phyloP scores from a whole-genome alignment of 1,284 basidiomycete genomes.

The Phellinidium pouzarii region DNA sequence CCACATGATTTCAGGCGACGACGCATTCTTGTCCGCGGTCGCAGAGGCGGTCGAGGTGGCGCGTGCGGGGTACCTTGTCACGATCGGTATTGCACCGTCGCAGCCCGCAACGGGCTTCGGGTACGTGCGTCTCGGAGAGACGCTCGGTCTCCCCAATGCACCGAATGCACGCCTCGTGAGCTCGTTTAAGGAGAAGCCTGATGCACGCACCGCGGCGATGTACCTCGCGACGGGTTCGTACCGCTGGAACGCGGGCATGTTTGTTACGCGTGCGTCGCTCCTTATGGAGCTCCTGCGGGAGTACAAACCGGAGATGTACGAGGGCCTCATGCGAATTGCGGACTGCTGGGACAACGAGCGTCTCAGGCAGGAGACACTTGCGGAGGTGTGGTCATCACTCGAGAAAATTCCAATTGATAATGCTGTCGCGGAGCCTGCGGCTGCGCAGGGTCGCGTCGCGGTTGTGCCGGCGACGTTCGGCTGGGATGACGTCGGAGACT shows the following conservation, averaged over 20 bases:
- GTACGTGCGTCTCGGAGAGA: conserved; percentile 74
- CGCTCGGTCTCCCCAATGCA: conserved; percentile 54
- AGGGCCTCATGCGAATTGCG: conserved; percentile 60
- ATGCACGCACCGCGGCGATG: conserved; percentile 72
- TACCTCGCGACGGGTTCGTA: conserved; percentile 80
- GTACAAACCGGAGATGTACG: conserved; percentile 64
- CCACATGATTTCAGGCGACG: conserved; percentile 84
- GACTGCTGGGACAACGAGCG: conserved; percentile 61
- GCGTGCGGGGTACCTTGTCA: conserved; percentile 68
- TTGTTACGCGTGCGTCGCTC: conserved; percentile 69
- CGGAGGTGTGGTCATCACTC: conserved; percentile 62
- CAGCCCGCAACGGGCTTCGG: conserved; percentile 81
- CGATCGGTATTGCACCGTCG: conserved; percentile 78
- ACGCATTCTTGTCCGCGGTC: conserved; percentile 74
- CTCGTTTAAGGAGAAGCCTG: conserved; percentile 81
- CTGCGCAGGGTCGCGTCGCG: conserved; percentile 66
- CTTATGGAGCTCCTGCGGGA: conserved; percentile 62
- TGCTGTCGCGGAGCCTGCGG: conserved; percentile 77
- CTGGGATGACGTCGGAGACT: conserved; percentile 86
- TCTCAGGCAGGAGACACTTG: conserved; percentile 45
- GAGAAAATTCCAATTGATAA: conserved; percentile 83
- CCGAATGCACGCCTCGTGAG: conserved; percentile 74
- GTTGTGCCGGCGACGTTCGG: conserved; percentile 83
- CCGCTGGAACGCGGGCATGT: conserved; percentile 86
- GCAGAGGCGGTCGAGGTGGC: conserved; percentile 78